Conservation (phyloP, 768 basidiomycete species). For the Leccinum variicolor region DNA sequence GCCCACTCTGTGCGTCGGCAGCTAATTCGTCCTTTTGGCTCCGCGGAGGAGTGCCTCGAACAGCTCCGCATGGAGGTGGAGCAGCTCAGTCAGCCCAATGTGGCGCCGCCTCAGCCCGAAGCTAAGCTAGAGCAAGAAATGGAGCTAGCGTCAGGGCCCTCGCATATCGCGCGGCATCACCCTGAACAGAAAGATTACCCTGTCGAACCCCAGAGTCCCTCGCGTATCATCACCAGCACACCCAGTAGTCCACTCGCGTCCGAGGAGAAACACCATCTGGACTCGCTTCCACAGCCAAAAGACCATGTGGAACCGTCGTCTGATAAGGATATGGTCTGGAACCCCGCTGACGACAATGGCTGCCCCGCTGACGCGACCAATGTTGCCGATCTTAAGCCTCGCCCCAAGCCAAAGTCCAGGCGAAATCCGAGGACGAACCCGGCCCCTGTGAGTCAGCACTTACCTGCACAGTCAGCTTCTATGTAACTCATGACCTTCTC, state of each 20-base stretch:
- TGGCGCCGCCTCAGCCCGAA: conserved; percentile 3
- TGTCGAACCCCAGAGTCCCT: neutral
- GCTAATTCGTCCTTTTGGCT: conserved; percentile 12
- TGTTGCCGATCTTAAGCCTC: neutral
- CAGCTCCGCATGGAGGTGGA: conserved; percentile 17
- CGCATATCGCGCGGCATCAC: neutral
- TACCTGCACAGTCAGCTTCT: neutral
- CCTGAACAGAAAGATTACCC: neutral
- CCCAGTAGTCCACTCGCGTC: neutral
- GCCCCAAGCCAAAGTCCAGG: conserved; percentile 13
- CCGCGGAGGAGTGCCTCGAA: conserved; percentile 26
- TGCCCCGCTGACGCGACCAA: neutral
- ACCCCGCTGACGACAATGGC: neutral
- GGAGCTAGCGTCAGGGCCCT: neutral
- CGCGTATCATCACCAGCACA: neutral
- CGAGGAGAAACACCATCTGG: neutral
- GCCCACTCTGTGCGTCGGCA: neutral
- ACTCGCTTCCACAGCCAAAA: neutral
- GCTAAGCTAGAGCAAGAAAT: neutral
- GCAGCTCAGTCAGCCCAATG: conserved; percentile 13
- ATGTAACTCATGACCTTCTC: conserved; percentile 16
- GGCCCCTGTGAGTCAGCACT: conserved; percentile 23
- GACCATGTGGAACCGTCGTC: neutral
- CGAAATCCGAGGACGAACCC: conserved; percentile 28
- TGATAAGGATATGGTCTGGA: conserved; percentile 1